These are phyloP conservation scores for Spathaspora gorwiae DNA, from an alignment of 805 yeast genomes.

Conservation along the genomic window DNA sequence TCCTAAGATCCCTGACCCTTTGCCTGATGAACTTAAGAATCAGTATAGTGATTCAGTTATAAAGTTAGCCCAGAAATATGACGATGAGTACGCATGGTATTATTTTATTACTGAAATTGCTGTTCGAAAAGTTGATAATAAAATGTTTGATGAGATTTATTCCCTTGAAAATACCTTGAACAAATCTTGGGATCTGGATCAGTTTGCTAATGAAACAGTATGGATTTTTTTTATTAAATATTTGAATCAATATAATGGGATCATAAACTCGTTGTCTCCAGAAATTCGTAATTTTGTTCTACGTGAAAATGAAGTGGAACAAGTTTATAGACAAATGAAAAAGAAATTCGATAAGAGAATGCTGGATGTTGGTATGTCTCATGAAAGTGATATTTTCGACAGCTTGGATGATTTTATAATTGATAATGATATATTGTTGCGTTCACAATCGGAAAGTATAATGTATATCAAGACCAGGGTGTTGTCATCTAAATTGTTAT, in stretches of 20 bases:
- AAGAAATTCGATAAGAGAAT: slow-evolving; percentile 15
- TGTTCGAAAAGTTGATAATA: slow-evolving; percentile 35
- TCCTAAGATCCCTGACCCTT: slow-evolving; percentile 25
- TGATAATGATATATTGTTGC: slow-evolving; percentile 28
- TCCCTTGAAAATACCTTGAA: slow-evolving; percentile 9
- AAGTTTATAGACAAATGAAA: slow-evolving; percentile 24
- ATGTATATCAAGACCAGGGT: slow-evolving; percentile 37
- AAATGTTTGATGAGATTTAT: slow-evolving; percentile 29
- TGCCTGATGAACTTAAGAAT: slow-evolving; percentile 9
- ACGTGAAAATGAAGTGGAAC: slow-evolving; percentile 27
- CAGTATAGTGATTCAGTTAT: slow-evolving; percentile 21
- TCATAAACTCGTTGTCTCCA: slow-evolving; percentile 33
- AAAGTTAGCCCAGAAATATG: slow-evolving; percentile 19
- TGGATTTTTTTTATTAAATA: slow-evolving; percentile 29
- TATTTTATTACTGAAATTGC: slow-evolving; percentile 37
- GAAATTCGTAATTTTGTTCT: slow-evolving; percentile 27
- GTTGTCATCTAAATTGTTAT: slow-evolving; percentile 25
- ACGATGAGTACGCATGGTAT: slow-evolving; percentile 33
- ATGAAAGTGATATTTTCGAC: slow-evolving; percentile 13
- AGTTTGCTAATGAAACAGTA: slow-evolving; percentile 16
- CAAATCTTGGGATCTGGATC: slow-evolving; percentile 20
- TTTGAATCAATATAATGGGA: slow-evolving; percentile 33
- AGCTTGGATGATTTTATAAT: slow-evolving; percentile 30
- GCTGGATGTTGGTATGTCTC: slow-evolving; percentile 1
- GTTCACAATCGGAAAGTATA: slow-evolving; percentile 32